phyloP scores from a whole-genome alignment of 208 protist species.

The Leishmania tropica region DNA sequence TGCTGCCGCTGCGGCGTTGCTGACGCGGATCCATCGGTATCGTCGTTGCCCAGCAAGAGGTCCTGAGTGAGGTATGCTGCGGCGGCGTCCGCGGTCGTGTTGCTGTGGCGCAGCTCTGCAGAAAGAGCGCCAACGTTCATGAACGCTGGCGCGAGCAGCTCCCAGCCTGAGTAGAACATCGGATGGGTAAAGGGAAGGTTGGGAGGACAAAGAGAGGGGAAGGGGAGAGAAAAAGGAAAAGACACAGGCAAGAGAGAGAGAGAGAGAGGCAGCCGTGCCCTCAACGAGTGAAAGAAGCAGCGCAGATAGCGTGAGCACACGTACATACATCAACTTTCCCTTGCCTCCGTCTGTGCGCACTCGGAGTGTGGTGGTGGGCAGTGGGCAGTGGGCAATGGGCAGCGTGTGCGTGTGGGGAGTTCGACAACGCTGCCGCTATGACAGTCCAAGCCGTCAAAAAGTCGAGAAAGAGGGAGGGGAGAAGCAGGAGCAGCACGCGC shows the following conservation, averaged over 20 bases:
- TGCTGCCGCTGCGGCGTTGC: neutral
- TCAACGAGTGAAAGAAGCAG: constrained; percentile 5
- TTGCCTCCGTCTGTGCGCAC: neutral
- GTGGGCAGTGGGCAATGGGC: too few species aligned
- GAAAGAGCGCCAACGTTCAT: constrained; percentile 30
- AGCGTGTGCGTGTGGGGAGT: neutral
- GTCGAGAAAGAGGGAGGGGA: neutral
- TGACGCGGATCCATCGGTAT: neutral
- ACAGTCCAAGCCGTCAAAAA: neutral
- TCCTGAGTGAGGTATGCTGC: constrained; percentile 36
- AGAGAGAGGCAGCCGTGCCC: neutral
- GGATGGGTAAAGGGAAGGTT: neutral
- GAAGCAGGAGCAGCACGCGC: neutral
- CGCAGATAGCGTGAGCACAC: neutral
- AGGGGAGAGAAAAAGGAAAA: neutral
- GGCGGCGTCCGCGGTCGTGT: constrained; percentile 8
- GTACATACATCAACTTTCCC: neutral
- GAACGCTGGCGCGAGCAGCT: constrained; percentile 38
- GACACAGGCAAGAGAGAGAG: neutral
- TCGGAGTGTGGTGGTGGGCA: neutral
- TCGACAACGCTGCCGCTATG: neutral
- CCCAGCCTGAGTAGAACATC: constrained; percentile 82
- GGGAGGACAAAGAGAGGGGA: neutral
- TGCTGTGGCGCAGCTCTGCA: constrained; percentile 17
- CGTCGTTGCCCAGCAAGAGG: neutral